phyloP scores from a whole-genome alignment of 257 asterid genomes.

The Solanum peruvianum region DNA sequence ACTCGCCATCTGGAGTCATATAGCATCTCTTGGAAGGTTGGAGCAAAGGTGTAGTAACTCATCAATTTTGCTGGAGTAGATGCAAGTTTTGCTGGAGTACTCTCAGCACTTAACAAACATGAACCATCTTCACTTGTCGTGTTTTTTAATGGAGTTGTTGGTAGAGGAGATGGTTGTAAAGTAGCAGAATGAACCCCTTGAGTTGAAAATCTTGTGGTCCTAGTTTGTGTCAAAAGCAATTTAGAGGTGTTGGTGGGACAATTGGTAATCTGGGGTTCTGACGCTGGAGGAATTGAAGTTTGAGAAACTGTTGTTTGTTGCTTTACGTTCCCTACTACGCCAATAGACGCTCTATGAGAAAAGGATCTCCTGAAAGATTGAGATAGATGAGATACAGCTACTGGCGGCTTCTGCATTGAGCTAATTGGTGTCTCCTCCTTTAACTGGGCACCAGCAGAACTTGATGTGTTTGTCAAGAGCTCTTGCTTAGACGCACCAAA shows the following conservation, averaged over 20 bases:
- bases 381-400: constrained; percentile 37
- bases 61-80: constrained; percentile 51
- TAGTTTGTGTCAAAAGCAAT: neutral
- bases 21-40: constrained; percentile 50
- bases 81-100: constrained; percentile 37
- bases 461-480: neutral
- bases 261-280: neutral
- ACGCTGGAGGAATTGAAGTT: neutral
- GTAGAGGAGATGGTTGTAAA: neutral
- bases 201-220: neutral
- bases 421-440: neutral
- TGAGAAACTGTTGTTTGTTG: constrained; percentile 3
- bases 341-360: constrained; percentile 12
- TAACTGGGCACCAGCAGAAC: neutral
- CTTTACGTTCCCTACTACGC: neutral
- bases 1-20: constrained; percentile 61
- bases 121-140: neutral
- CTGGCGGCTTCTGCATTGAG: neutral
- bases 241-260: neutral
- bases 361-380: constrained; percentile 43
- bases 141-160: constrained; percentile 46
- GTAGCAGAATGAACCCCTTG: neutral
- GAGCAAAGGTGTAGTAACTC: constrained; percentile 52
- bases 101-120: constrained; percentile 5
- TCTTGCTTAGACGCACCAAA: constrained; percentile 25